Conservation (phyloP, 2,329 filamentous ascomycete species). For the Fusarium graminum region DNA sequence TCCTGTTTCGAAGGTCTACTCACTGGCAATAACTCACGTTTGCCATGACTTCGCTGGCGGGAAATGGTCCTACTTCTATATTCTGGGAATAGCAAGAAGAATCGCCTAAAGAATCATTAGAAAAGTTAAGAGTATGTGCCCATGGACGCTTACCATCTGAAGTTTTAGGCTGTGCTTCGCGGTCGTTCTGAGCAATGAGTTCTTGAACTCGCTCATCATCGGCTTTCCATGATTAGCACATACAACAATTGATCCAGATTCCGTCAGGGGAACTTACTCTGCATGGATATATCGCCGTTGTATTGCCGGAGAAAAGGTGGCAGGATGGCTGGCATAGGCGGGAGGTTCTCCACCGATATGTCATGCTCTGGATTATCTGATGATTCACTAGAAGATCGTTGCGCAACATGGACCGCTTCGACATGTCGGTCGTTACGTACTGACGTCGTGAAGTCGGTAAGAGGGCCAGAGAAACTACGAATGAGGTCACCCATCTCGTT, state of each 20-base stretch:
- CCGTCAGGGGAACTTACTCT: neutral
- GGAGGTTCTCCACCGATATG: constrained; percentile 8
- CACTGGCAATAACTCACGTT: too few species aligned
- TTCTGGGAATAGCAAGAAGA: constrained; percentile 1
- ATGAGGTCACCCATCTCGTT: constrained; percentile 19
- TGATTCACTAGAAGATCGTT: neutral
- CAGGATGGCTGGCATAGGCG: neutral
- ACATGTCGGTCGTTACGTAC: constrained; percentile 17
- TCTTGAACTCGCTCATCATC: neutral
- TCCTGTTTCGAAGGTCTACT: neutral
- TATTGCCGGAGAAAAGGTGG: neutral
- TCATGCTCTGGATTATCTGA: neutral
- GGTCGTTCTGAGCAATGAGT: neutral
- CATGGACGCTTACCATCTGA: neutral
- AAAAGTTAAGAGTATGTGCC: neutral
- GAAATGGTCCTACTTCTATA: neutral
- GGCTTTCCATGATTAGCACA: constrained; percentile 6
- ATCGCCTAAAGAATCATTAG: constrained; percentile 15
- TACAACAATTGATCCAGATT: neutral
- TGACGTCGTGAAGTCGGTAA: constrained; percentile 1
- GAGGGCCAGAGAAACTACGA: constrained; percentile 2
- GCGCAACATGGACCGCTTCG: neutral
- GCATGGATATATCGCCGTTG: constrained; percentile 2
- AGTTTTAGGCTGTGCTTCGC: neutral
- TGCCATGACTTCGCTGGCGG: neutral